Evolutionary conservation across 2,329 filamentous ascomycete genomes (phyloP).

Genomic region (Dactylonectria macrodidyma): DNA sequence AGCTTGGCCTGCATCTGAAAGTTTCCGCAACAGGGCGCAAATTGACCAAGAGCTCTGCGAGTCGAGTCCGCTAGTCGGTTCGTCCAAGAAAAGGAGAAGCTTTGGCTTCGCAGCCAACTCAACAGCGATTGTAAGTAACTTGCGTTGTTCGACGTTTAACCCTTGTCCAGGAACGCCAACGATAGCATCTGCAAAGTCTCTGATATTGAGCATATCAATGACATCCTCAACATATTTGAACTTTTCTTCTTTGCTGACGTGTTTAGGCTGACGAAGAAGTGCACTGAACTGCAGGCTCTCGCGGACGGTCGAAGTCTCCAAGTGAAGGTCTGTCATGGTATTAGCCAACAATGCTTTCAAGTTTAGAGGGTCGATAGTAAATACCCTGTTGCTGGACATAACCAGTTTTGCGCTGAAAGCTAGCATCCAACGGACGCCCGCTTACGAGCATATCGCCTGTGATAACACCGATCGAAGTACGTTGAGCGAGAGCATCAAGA

Average conservation of each 20-base stretch:
- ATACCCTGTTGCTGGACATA: conserved; percentile 70
- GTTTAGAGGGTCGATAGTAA: not conserved
- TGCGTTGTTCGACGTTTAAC: conserved; percentile 69
- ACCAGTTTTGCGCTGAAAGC: conserved; percentile 72
- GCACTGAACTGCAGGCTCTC: conserved; percentile 64
- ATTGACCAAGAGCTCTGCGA: conserved; percentile 71
- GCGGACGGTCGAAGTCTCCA: conserved; percentile 63
- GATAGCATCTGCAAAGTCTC: conserved; percentile 72
- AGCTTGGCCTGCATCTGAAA: conserved; percentile 54
- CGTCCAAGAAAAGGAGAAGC: conserved; percentile 70
- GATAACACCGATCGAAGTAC: conserved; percentile 69
- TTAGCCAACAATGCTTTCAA: no score
- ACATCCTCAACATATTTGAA: conserved; percentile 71
- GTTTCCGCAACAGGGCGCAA: conserved; percentile 58
- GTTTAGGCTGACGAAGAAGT: conserved; percentile 66
- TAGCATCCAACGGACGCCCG: conserved; percentile 63
- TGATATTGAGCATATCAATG: conserved; percentile 72
- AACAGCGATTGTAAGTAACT: conserved; percentile 69
- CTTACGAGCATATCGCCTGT: conserved; percentile 74
- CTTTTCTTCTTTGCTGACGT: conserved; percentile 65
- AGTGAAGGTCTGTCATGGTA: conserved; percentile 58
- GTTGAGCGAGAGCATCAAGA: conserved; percentile 51
- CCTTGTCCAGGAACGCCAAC: conserved; percentile 70
- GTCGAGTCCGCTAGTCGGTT: conserved; percentile 70
- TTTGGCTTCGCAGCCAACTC: conserved; percentile 66